Conservation (phyloP, 805 yeast genomes). For the Lipomyces kockii region DNA sequence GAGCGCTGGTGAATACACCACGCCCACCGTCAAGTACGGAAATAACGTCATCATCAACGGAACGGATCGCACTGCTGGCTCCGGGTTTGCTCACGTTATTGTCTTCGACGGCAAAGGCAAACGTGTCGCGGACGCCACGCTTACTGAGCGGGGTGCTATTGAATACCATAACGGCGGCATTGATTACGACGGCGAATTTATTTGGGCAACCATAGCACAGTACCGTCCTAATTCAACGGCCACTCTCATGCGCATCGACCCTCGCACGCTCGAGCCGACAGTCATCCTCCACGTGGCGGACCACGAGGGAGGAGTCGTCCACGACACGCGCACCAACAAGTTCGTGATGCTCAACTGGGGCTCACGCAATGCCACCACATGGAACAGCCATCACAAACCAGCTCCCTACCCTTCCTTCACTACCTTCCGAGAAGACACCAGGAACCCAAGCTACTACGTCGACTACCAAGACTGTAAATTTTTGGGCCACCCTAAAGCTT, state of each 20-base stretch:
- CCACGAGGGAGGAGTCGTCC: slow-evolving; percentile 23
- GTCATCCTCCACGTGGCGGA: slow-evolving; percentile 17
- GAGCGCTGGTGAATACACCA: slow-evolving; percentile 15
- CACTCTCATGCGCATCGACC: slow-evolving; percentile 18
- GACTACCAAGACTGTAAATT: slow-evolving; percentile 28
- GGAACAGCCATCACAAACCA: neutral
- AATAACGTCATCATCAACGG: slow-evolving; percentile 18
- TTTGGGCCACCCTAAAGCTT: slow-evolving; percentile 14
- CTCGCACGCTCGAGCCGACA: slow-evolving; percentile 17
- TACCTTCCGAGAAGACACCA: neutral
- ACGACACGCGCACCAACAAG: slow-evolving; percentile 11
- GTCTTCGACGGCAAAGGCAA: slow-evolving; percentile 21
- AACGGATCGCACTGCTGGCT: slow-evolving; percentile 23
- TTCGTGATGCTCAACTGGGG: slow-evolving; percentile 22
- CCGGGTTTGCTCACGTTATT: slow-evolving; percentile 18
- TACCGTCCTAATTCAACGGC: slow-evolving; percentile 23
- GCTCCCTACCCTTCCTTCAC: slow-evolving; percentile 14
- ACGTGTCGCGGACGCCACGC: slow-evolving; percentile 20
- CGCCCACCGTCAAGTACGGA: slow-evolving; percentile 16
- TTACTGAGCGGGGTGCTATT: slow-evolving; percentile 15
- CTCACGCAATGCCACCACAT: slow-evolving; percentile 19
- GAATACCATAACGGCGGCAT: slow-evolving; percentile 22
- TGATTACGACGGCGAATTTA: slow-evolving; percentile 23
- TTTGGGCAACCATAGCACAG: slow-evolving; percentile 24
- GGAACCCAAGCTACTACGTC: slow-evolving; percentile 19